These are phyloP conservation scores for Solanum arcanum DNA, from an alignment of 257 asterid genomes.

Conservation along the genomic window DNA sequence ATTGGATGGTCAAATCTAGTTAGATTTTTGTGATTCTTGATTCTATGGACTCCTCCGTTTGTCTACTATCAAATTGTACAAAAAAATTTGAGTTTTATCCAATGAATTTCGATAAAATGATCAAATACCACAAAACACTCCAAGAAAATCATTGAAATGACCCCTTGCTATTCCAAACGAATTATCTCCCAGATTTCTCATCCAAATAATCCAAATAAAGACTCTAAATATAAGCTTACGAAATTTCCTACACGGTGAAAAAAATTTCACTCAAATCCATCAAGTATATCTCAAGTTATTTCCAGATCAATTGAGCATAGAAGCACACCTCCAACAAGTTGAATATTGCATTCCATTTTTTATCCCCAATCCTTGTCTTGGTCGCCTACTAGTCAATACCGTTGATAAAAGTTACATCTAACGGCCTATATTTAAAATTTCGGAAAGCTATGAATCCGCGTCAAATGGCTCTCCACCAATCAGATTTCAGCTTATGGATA, in stretches of 20 bases:
- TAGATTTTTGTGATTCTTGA: constrained; percentile 15
- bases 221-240: constrained; percentile 23
- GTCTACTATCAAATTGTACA: background rate
- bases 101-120: constrained; percentile 14
- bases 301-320: constrained; percentile 22
- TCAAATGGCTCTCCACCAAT: constrained; percentile 40
- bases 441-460: constrained; percentile 42
- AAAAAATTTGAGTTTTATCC: background rate
- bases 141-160: constrained; percentile 8
- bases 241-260: constrained; percentile 30
- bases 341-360: constrained; percentile 12
- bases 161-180: constrained; percentile 22
- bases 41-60: constrained; percentile 11
- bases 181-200: constrained; percentile 16
- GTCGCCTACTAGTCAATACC: constrained; percentile 17
- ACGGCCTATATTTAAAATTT: constrained; percentile 56
- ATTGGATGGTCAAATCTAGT: constrained; percentile 8
- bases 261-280: constrained; percentile 14
- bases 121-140: constrained; percentile 17
- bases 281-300: constrained; percentile 18
- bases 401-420: constrained; percentile 47
- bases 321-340: constrained; percentile 47
- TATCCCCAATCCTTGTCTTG: constrained; percentile 25
- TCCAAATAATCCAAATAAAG: background rate
- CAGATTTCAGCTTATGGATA: constrained; percentile 24